phyloP scores from a whole-genome alignment of 345 rosid species.

The Corchorus olitorius region DNA sequence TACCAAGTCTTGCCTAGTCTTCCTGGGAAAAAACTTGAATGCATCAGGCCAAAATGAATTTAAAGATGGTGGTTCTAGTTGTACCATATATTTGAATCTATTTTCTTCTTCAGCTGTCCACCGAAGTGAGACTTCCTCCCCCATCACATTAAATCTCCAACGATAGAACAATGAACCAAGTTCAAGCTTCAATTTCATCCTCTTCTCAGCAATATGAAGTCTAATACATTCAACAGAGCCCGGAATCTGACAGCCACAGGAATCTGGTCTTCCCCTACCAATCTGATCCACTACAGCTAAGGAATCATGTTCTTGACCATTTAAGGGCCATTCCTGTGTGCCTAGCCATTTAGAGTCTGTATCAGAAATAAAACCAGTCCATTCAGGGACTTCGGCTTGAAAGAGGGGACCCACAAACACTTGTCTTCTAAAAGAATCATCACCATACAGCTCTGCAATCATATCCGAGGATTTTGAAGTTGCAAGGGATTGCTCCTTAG shows the following conservation, averaged over 20 bases:
- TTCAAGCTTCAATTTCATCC: constrained; percentile 61
- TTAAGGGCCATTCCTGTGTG: constrained; percentile 53
- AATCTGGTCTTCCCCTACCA: constrained; percentile 62
- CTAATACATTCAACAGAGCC: constrained; percentile 62
- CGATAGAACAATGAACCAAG: constrained; percentile 52
- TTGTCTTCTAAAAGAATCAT: constrained; percentile 23
- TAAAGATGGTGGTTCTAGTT: constrained; percentile 26
- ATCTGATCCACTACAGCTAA: constrained; percentile 32
- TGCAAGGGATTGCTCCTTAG: constrained; percentile 13
- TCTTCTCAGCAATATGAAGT: constrained; percentile 71
- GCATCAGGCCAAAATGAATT: constrained; percentile 50
- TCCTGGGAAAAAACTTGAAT: constrained; percentile 32
- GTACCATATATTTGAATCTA: constrained; percentile 48
- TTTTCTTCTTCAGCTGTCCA: constrained; percentile 65
- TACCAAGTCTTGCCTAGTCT: constrained; percentile 56
- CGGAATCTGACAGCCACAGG: constrained; percentile 54
- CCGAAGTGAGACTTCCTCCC: constrained; percentile 67
- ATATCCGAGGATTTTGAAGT: constrained; percentile 21
- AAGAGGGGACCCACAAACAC: constrained; percentile 51
- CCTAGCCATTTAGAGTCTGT: constrained; percentile 79
- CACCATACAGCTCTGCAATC: constrained; percentile 15
- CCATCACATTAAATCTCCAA: constrained; percentile 76
- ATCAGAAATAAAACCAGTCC: constrained; percentile 51
- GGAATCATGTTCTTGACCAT: constrained; percentile 17
- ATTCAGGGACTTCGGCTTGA: constrained; percentile 74